Conservation (phyloP, 2,329 filamentous ascomycete species). For the Sporothrix pallida region DNA sequence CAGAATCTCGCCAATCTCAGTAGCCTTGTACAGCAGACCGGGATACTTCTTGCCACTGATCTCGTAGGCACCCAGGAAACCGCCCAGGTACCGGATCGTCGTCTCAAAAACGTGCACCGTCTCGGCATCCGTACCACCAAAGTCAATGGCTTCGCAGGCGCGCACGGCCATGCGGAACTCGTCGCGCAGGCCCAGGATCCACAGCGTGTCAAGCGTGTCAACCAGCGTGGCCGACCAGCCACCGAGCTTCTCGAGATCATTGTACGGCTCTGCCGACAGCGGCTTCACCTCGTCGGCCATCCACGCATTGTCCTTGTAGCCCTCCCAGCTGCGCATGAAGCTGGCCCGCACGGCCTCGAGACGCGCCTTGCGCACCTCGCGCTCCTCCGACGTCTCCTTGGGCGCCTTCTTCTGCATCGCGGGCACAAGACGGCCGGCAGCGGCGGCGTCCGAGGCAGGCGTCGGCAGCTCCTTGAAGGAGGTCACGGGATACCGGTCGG, state of each 20-base stretch:
- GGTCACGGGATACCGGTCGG: constrained; percentile 46
- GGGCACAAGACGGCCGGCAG: constrained; percentile 53
- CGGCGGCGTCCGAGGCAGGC: constrained; percentile 48
- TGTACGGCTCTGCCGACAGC: constrained; percentile 56
- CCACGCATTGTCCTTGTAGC: constrained; percentile 69
- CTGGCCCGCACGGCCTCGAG: constrained; percentile 55
- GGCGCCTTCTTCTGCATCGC: constrained; percentile 65
- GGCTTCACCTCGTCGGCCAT: constrained; percentile 67
- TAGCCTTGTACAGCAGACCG: constrained; percentile 65
- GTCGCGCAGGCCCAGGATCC: constrained; percentile 70
- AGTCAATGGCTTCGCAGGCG: constrained; percentile 65
- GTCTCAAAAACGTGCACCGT: constrained; percentile 73
- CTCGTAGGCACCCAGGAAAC: constrained; percentile 72
- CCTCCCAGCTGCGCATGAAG: constrained; percentile 62
- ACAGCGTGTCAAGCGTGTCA: constrained; percentile 72
- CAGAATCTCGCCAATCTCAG: constrained; percentile 67
- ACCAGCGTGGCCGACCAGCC: constrained; percentile 72
- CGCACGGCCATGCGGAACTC: constrained; percentile 70
- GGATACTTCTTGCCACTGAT: constrained; percentile 61
- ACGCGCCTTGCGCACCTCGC: constrained; percentile 48
- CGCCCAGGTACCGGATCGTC: constrained; percentile 73
- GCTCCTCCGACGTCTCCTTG: constrained; percentile 48
- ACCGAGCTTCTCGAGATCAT: constrained; percentile 58
- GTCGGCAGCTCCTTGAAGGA: constrained; percentile 47
- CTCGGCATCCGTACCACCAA: constrained; percentile 56